phyloP scores from a whole-genome alignment of 352 stramenopile species.

The Elongisporangium anandrum region DNA sequence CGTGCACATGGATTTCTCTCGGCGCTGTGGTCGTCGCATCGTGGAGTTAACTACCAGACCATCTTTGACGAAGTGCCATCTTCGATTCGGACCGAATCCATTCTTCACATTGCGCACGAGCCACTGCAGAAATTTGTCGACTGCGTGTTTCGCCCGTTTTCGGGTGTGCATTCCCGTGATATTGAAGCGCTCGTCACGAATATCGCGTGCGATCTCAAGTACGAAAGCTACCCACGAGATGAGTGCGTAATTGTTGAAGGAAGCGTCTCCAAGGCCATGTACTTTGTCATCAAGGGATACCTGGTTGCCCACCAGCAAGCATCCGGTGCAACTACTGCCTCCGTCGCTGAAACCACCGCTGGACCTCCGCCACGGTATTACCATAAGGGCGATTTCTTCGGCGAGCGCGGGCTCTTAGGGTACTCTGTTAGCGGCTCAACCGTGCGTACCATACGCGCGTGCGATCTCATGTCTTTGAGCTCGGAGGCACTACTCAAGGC shows the following conservation, averaged over 20 bases:
- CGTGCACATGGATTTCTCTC: slow-evolving; percentile 44
- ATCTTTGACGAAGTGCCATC: slow-evolving; percentile 52
- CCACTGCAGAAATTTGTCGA: slow-evolving; percentile 31
- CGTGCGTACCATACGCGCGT: slow-evolving; percentile 24
- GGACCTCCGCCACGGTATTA: not conserved
- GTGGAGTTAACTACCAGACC: slow-evolving; percentile 48
- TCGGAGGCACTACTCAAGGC: slow-evolving; percentile 45
- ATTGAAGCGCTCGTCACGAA: slow-evolving; percentile 25
- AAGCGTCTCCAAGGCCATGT: slow-evolving; percentile 62
- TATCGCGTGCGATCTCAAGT: slow-evolving; percentile 46
- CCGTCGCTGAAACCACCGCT: not conserved
- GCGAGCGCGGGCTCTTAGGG: slow-evolving; percentile 49
- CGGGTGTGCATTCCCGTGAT: slow-evolving; percentile 15
- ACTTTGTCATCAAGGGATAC: slow-evolving; percentile 60
- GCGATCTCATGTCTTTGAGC: slow-evolving; percentile 25
- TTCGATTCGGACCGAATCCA: slow-evolving; percentile 44
- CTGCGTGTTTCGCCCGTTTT: slow-evolving; percentile 42
- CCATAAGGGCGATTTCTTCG: slow-evolving; percentile 50
- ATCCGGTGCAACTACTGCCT: slow-evolving; percentile 1
- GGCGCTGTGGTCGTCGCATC: slow-evolving; percentile 53
- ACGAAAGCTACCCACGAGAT: slow-evolving; percentile 61
- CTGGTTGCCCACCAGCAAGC: slow-evolving; percentile 27
- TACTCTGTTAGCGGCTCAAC: slow-evolving; percentile 38
- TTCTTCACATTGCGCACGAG: slow-evolving; percentile 36
- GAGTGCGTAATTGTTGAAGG: slow-evolving; percentile 61